Evolutionary conservation across 73 alveolate genomes (phyloP).

Genomic region (Durusdinium trenchii): DNA sequence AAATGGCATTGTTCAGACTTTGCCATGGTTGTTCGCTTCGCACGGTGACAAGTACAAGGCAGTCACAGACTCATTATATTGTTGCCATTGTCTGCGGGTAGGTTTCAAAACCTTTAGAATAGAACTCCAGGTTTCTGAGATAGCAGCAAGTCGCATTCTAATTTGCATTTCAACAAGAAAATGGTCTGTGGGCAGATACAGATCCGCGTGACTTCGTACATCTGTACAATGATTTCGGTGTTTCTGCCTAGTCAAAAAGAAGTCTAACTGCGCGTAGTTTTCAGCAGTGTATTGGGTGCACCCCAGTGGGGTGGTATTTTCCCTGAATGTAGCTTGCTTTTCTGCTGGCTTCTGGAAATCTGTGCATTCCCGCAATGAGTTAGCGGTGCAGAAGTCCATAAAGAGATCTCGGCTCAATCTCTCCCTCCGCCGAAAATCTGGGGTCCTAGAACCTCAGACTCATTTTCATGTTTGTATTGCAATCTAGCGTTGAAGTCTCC

Average conservation of each 20-base stretch:
- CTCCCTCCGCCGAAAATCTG: not conserved
- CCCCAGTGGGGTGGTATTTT: not conserved
- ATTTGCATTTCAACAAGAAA: not conserved
- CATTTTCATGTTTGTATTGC: not conserved
- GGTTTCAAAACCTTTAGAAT: not conserved
- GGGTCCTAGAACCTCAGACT: not conserved
- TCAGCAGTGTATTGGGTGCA: not conserved
- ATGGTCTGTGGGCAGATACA: not conserved
- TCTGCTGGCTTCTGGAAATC: not conserved
- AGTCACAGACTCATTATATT: not conserved
- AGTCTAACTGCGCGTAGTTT: conserved; percentile 11
- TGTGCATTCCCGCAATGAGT: not conserved
- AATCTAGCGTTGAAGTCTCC: not conserved
- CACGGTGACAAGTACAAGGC: not conserved
- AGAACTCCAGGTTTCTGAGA: too few species aligned
- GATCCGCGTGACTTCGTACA: conserved; percentile 32
- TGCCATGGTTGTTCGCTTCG: not conserved
- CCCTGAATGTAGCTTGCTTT: conserved; percentile 31
- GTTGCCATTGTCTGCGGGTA: not conserved
- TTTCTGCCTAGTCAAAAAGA: not conserved
- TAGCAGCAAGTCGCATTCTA: not conserved
- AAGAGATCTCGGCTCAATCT: not conserved
- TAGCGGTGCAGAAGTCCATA: not conserved
- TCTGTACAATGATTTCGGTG: not conserved
- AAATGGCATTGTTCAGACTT: not conserved